A percentile compares a stretch with the other conserved stretches of the same genome.
Conservation (phyloP, 768 basidiomycete genomes). For the Hydnomerulius pinastri region DNA sequence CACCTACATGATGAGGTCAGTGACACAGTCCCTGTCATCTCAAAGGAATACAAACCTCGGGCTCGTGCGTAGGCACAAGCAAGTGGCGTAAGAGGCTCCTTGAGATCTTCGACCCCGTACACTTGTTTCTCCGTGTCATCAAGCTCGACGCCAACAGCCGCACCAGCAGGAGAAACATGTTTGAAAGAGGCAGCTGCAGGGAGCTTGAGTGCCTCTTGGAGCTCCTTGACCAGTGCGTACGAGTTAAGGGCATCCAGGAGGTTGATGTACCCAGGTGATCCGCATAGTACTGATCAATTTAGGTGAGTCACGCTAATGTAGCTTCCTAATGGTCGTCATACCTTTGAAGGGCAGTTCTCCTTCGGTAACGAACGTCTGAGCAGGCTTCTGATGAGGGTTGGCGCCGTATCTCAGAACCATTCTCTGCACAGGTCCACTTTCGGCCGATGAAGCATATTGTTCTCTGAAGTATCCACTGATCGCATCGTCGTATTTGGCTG, state of each 20-base stretch:
- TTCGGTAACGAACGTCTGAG: constrained; percentile 89
- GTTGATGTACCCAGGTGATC: constrained; percentile 98
- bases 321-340: constrained; percentile 24
- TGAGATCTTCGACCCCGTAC: constrained; percentile 95
- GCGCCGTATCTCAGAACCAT: constrained; percentile 91
- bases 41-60: constrained; percentile 56
- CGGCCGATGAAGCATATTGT: constrained; percentile 89
- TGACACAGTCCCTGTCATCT: neutral
- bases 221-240: constrained; percentile 92
- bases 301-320: constrained; percentile 3
- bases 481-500: constrained; percentile 91
- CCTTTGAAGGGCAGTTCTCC: constrained; percentile 95
- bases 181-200: constrained; percentile 99
- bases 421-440: constrained; percentile 76
- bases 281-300: constrained; percentile 66
- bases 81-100: constrained; percentile 83
- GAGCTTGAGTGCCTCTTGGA: constrained; percentile 81
- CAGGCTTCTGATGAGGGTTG: constrained; percentile 98
- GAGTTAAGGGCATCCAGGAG: constrained; percentile 97
- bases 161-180: constrained; percentile 98
- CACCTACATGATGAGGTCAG: constrained; percentile 51
- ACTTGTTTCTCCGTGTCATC: constrained; percentile 87
- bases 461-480: constrained; percentile 97
- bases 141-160: constrained; percentile 86
- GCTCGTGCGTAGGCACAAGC: constrained; percentile 96